Evolutionary conservation across 140 eudicot species (phyloP).

Genomic region (Bidens hawaiensis): DNA sequence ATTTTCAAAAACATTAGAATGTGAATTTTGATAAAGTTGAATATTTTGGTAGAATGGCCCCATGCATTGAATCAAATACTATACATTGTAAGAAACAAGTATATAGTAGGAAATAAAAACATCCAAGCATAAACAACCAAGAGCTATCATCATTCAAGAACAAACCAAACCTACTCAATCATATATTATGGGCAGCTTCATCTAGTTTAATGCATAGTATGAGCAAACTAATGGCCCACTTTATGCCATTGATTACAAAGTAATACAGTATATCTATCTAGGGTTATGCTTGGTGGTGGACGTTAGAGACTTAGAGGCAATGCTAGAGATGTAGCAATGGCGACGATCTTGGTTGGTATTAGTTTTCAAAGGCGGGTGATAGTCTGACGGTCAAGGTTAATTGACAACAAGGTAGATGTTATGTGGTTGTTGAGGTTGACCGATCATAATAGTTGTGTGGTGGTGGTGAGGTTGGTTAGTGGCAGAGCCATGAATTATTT

Average conservation of each 20-base stretch:
- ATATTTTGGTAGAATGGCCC: not conserved
- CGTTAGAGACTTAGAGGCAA: too few species aligned
- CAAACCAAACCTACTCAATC: slow-evolving; percentile 2
- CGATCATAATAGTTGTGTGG: too few species aligned
- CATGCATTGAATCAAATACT: not conserved
- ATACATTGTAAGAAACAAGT: slow-evolving; percentile 8
- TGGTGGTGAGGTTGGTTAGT: too few species aligned
- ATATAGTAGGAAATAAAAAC: slow-evolving; percentile 7
- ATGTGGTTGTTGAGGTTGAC: not conserved
- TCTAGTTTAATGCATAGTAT: not conserved
- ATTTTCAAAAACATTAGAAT: too few species aligned
- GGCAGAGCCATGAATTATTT: too few species aligned
- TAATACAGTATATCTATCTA: too few species aligned
- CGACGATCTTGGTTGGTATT: too few species aligned
- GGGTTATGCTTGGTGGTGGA: too few species aligned
- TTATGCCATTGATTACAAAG: too few species aligned
- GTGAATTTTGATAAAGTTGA: not conserved
- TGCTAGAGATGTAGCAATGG: too few species aligned
- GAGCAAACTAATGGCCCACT: not conserved
- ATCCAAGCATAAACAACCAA: slow-evolving; percentile 31
- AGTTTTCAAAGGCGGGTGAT: not conserved
- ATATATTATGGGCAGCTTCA: not conserved
- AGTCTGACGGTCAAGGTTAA: not conserved
- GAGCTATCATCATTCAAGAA: slow-evolving; percentile 12
- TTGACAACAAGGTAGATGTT: not conserved